Percentiles rank a stretch among this genome's conserved stretches.
These are phyloP conservation scores for Zarea fungicola DNA, from an alignment of 2,329 filamentous ascomycete genomes.

Conservation along the genomic window DNA sequence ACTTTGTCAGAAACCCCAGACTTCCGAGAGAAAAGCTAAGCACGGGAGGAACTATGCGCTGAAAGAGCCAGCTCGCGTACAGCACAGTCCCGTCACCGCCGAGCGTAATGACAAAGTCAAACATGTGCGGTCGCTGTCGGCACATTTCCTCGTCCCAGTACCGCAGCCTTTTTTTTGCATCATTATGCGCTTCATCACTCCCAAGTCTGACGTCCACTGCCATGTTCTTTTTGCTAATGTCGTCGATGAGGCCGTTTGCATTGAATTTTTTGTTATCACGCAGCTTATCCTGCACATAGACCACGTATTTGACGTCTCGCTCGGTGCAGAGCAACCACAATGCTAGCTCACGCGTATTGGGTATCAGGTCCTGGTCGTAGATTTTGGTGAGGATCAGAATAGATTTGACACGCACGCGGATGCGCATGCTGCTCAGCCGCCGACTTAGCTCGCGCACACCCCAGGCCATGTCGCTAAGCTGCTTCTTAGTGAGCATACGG, in stretches of 20 bases:
- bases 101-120: conserved; percentile 89
- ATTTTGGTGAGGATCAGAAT: conserved; percentile 89
- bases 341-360: conserved; percentile 69
- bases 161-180: conserved; percentile 52
- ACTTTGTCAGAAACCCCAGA: conserved; percentile 92
- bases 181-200: conserved; percentile 30
- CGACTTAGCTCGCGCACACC: conserved; percentile 88
- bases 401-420: conserved; percentile 74
- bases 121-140: conserved; percentile 70
- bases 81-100: conserved; percentile 96
- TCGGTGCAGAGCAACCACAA: conserved; percentile 75
- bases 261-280: conserved; percentile 69
- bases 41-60: conserved; percentile 88
- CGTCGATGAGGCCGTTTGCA: conserved; percentile 59
- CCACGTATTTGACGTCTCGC: conserved; percentile 61
- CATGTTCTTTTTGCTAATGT: conserved; percentile 45
- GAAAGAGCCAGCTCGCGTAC: conserved; percentile 95
- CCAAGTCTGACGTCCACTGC: conserved; percentile 26
- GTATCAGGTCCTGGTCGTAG: conserved; percentile 76
- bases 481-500: conserved; percentile 87
- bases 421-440: conserved; percentile 72
- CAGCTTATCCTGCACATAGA: conserved; percentile 79
- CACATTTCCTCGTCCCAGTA: conserved; percentile 85
- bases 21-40: conserved; percentile 88
- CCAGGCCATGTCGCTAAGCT: conserved; percentile 95